Conservation (phyloP, 2,329 filamentous ascomycete species). For the Cordyceps cicadae region DNA sequence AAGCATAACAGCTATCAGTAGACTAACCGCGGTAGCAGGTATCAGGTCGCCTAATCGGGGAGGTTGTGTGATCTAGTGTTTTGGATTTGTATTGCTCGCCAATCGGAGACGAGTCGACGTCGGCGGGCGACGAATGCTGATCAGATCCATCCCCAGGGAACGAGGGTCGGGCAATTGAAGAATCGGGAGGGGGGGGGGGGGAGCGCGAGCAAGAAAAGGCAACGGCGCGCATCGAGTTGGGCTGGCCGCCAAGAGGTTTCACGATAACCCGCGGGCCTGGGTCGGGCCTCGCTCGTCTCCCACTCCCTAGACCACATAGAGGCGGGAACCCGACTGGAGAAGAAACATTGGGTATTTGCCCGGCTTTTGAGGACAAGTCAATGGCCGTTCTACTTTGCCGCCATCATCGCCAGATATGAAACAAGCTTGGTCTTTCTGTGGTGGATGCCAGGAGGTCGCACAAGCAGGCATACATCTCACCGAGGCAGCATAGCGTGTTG, state of each 20-base stretch:
- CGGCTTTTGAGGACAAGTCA: too few species aligned
- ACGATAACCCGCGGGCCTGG: not conserved
- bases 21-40: not conserved
- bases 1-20: not conserved
- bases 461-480: too few species aligned
- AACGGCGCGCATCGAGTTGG: not conserved
- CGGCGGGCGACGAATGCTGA: not conserved
- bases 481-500: too few species aligned
- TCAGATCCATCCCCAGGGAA: not conserved
- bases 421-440: too few species aligned
- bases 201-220: not conserved
- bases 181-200: not conserved
- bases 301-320: not conserved
- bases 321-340: too few species aligned
- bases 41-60: not conserved
- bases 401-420: too few species aligned
- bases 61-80: not conserved
- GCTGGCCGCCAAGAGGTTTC: not conserved
- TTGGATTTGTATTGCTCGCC: not conserved
- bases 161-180: not conserved
- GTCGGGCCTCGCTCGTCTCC: not conserved
- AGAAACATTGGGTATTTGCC: too few species aligned
- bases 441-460: too few species aligned
- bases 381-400: too few species aligned
- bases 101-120: conserved; percentile 1